phyloP scores from a whole-genome alignment of 306 rosid species.

The Lathyrus tuberosus region DNA sequence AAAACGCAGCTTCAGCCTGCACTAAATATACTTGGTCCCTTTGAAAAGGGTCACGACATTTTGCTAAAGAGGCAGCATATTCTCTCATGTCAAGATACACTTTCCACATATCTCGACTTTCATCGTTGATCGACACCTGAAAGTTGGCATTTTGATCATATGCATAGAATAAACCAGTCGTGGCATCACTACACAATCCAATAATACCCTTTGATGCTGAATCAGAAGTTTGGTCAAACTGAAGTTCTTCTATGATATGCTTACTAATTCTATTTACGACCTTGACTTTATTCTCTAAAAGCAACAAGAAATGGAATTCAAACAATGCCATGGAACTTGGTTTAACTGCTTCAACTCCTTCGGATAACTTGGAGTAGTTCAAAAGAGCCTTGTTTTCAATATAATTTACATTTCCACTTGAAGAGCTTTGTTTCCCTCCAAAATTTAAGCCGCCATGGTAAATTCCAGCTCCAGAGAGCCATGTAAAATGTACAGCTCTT shows the following conservation, averaged over 20 bases:
- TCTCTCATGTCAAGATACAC: constrained; percentile 95
- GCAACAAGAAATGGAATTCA: constrained; percentile 94
- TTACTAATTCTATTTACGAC: constrained; percentile 97
- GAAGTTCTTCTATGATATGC: constrained; percentile 90
- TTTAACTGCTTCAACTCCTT: constrained; percentile 69
- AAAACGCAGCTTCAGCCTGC: constrained; percentile 96
- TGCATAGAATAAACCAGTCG: constrained; percentile 95
- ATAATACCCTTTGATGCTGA: constrained; percentile 83
- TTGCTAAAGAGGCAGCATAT: constrained; percentile 86
- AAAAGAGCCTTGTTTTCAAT: constrained; percentile 95
- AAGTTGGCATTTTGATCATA: constrained; percentile 89
- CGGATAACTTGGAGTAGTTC: constrained; percentile 75
- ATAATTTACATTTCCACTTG: constrained; percentile 87
- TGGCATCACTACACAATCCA: constrained; percentile 97
- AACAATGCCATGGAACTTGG: constrained; percentile 93
- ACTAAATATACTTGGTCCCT: constrained; percentile 93
- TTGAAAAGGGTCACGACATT: constrained; percentile 89
- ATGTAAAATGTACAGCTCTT: constrained; percentile 95
- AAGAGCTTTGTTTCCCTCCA: constrained; percentile 75
- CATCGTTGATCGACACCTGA: constrained; percentile 97
- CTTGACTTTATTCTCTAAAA: constrained; percentile 90
- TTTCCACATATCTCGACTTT: constrained; percentile 98
- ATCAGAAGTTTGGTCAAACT: constrained; percentile 89
- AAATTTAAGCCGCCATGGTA: constrained; percentile 93
- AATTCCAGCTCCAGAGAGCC: constrained; percentile 99